Evolutionary conservation across 2,329 filamentous ascomycete genomes (phyloP).

Genomic region (Pezicula carpinea): DNA sequence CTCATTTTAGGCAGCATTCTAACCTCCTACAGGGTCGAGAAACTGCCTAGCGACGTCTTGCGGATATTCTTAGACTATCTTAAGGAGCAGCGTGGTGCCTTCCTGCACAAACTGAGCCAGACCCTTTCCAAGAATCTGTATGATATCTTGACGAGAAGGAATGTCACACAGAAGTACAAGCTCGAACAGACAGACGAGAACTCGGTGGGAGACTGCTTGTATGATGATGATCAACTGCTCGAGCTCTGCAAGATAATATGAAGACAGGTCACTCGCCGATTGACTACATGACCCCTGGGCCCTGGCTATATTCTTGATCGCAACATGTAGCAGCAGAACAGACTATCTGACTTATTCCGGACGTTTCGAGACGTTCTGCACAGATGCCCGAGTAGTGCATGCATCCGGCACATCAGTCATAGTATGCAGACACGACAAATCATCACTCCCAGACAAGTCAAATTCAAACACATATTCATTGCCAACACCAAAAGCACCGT

Average conservation of each 20-base stretch:
- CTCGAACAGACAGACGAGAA: background rate
- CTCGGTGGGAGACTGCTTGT: background rate
- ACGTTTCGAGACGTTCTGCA: background rate
- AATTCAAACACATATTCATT: too few species aligned
- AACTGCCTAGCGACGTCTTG: conserved; percentile 1
- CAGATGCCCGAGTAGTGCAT: too few species aligned
- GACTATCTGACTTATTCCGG: background rate
- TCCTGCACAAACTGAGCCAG: background rate
- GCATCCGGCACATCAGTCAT: too few species aligned
- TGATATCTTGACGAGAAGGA: conserved; percentile 1
- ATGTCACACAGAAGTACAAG: background rate
- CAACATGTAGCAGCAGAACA: background rate
- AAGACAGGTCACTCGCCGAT: background rate
- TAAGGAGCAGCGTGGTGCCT: background rate
- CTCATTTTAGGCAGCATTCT: background rate
- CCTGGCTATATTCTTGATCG: background rate
- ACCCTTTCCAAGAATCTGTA: background rate
- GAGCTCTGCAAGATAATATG: background rate
- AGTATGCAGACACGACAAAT: too few species aligned
- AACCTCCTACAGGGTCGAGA: conserved; percentile 1
- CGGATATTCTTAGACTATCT: background rate
- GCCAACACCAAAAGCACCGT: too few species aligned
- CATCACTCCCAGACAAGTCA: too few species aligned
- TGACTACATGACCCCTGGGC: background rate
- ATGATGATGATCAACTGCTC: background rate